These are phyloP conservation scores for Lodderomyces parapsilosis DNA, from an alignment of 1,139 yeast genomes.

Conservation along the genomic window DNA sequence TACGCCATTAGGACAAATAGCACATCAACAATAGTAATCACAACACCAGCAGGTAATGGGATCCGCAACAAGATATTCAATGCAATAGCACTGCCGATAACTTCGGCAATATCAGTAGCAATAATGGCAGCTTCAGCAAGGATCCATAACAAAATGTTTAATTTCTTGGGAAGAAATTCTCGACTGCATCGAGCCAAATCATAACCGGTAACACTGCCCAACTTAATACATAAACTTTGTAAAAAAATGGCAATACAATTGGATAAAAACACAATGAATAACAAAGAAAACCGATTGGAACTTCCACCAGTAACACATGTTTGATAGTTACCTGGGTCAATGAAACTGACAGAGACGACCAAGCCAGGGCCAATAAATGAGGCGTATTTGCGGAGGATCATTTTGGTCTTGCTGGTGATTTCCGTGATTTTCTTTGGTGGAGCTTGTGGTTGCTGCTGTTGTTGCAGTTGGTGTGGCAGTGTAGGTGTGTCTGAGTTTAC, in stretches of 20 bases:
- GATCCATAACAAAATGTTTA: constrained; percentile 57
- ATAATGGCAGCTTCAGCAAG: constrained; percentile 79
- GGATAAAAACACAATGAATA: constrained; percentile 66
- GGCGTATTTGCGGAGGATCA: constrained; percentile 41
- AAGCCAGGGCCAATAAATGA: constrained; percentile 76
- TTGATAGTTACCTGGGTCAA: constrained; percentile 86
- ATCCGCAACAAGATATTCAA: constrained; percentile 64
- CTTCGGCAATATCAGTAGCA: constrained; percentile 86
- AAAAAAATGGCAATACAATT: constrained; percentile 72
- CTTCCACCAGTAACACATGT: constrained; percentile 82
- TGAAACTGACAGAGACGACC: constrained; percentile 74
- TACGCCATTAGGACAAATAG: constrained; percentile 73
- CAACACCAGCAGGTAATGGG: constrained; percentile 80
- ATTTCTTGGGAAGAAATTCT: constrained; percentile 58
- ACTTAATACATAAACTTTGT: constrained; percentile 68
- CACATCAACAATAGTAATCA: constrained; percentile 69
- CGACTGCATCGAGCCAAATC: constrained; percentile 74
- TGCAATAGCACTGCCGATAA: constrained; percentile 85
- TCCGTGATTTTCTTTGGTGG: neutral
- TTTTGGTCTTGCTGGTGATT: constrained; percentile 6
- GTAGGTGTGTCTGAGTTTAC: neutral
- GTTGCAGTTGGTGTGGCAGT: neutral
- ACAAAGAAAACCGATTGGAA: constrained; percentile 56
- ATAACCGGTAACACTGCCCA: constrained; percentile 79
- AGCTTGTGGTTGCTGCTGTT: neutral